Percentiles rank a stretch among this genome's conserved stretches.
Conservation (phyloP, 208 protist species). For the Trypanosoma congolense region DNA sequence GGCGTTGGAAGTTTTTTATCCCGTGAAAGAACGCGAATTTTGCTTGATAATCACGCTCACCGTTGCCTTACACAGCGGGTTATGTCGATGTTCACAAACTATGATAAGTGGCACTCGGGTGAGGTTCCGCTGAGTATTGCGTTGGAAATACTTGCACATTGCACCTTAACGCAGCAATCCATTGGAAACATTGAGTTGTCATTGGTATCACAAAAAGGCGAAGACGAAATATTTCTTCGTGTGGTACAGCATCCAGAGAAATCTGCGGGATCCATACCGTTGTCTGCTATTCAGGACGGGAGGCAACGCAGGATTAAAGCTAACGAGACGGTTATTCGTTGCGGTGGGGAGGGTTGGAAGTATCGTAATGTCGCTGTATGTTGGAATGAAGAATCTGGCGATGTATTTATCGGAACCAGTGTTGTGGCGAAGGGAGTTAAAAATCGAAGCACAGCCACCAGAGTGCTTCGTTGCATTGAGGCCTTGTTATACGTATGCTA, state of each 20-base stretch:
- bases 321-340: neutral
- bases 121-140: constrained; percentile 48
- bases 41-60: constrained; percentile 8
- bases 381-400: constrained; percentile 13
- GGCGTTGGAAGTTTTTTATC: neutral
- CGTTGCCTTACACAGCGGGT: constrained; percentile 25
- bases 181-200: constrained; percentile 24
- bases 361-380: constrained; percentile 1
- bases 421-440: constrained; percentile 1
- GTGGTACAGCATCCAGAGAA: constrained; percentile 18
- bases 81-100: constrained; percentile 43
- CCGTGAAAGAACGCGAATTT: neutral
- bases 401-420: constrained; percentile 17
- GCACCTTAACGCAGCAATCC: constrained; percentile 49
- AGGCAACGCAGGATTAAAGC: no score
- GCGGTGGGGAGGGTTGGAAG: neutral
- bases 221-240: constrained; percentile 11
- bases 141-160: constrained; percentile 35
- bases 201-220: neutral
- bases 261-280: neutral
- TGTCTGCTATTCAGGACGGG: no score
- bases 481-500: constrained; percentile 18
- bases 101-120: constrained; percentile 52
- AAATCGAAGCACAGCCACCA: neutral
- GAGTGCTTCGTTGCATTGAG: constrained; percentile 8